A percentile compares a stretch with the other conserved stretches of the same genome.
Evolutionary conservation across 257 asterid species (phyloP).

Genomic region (Echites panduratus): DNA sequence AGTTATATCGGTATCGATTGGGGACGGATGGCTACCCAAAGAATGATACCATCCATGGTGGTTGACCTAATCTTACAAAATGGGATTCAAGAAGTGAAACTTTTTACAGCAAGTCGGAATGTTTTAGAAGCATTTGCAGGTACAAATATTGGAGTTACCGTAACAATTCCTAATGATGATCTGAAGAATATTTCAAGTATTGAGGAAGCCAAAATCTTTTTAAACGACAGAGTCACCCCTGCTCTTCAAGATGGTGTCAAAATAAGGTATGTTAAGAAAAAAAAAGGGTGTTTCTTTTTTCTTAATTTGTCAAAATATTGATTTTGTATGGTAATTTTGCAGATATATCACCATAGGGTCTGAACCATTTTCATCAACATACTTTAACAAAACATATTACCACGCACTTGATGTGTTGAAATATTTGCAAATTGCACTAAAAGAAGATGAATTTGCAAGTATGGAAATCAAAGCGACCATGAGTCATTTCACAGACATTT

Average conservation of each 20-base stretch:
- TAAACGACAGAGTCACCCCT: background rate
- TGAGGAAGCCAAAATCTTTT: background rate
- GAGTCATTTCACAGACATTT: background rate
- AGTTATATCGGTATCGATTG: slow-evolving; percentile 9
- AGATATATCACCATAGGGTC: slow-evolving; percentile 7
- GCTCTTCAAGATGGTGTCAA: background rate
- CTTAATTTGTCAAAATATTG: no score
- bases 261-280: background rate
- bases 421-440: background rate
- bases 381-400: background rate
- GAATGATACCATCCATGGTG: slow-evolving; percentile 20
- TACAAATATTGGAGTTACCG: background rate
- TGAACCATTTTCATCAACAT: background rate
- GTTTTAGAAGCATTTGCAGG: slow-evolving; percentile 11
- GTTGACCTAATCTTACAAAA: slow-evolving; percentile 13
- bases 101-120: slow-evolving; percentile 8
- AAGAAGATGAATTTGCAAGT: background rate
- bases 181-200: background rate
- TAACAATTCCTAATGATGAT: slow-evolving; percentile 3
- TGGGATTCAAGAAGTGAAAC: slow-evolving; percentile 8
- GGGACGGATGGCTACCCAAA: slow-evolving; percentile 16
- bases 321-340: no score
- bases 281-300: no score
- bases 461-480: background rate
- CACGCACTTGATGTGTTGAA: background rate